Evolutionary conservation across 73 alveolate genomes (phyloP).

Genomic region (Uronychia binucleata): DNA sequence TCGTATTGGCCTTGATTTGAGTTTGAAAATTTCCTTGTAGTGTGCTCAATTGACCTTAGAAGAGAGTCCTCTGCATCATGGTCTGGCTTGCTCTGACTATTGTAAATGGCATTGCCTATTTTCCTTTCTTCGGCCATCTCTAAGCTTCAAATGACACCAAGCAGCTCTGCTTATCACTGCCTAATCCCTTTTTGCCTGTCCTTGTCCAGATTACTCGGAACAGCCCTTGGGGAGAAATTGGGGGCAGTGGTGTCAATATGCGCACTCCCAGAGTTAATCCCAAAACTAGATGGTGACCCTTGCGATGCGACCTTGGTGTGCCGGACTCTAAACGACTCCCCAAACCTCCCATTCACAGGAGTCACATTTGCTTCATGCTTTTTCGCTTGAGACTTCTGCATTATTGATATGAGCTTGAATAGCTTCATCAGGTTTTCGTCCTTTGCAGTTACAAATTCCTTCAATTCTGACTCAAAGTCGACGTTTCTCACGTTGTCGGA

Average conservation of each 20-base stretch:
- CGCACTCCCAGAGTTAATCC: neutral
- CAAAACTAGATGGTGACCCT: neutral
- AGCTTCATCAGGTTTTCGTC: neutral
- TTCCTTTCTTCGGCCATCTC: neutral
- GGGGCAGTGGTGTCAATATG: neutral
- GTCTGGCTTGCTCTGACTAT: no score
- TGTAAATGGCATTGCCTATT: neutral
- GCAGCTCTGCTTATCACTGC: neutral
- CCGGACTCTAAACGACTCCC: neutral
- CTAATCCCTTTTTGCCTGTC: neutral
- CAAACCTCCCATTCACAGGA: neutral
- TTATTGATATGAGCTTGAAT: neutral
- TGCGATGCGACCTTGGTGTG: neutral
- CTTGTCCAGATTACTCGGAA: neutral
- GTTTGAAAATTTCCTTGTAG: no score
- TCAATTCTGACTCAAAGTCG: neutral
- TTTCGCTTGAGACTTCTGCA: neutral
- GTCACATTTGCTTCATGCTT: neutral
- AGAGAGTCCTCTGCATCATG: neutral
- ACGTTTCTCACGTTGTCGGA: neutral
- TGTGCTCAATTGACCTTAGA: neutral
- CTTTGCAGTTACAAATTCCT: neutral
- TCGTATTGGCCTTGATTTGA: no score
- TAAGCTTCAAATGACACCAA: neutral
- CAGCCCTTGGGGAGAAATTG: neutral